Base-by-base conservation (phyloP, 2,329 filamentous ascomycete genomes). In the Penicillium sp. region DNA sequence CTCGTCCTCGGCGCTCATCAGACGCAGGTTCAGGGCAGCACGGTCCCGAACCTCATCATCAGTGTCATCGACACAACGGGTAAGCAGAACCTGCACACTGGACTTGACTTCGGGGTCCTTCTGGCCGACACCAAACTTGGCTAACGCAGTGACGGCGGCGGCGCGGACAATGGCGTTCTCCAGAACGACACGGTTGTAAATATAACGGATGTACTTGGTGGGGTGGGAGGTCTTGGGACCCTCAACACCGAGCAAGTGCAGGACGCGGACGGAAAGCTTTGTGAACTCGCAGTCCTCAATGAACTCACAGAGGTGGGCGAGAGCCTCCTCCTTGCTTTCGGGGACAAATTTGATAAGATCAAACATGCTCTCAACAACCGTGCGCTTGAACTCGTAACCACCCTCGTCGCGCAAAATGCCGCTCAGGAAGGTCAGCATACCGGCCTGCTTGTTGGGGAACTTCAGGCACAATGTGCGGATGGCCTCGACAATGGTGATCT, bases 241-340 rank as follows among this genome's bases (percentile, higher is more conserved):
- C 80, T 99, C 95, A 30, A 94, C 85, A 71, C 95, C 95, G 46
- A 99, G 89, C 22, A 99, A 86, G 78, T 99, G 94, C 58, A 99
- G 82, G 70, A 99, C 96, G 62, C 95, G 89, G 52, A 99, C 94
- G 33, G 95, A 94, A 64, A 99, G 84, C 81, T 99, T 99, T 30
- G 95, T 97, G 78, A 98, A 99, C 76, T 99, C 95, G 81, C 95
- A 99, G 76, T 99, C 95, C 79, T 99, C 95, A 67, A 99, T 99
- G 75, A 99, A 99, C 76, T 99, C 95, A 81, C 95, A 98, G 25
- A 99, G 87, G 73, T 98, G 95, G 14, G 94, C 92, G 52, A 99
- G 87, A 19, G 95, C 94, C 67, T 90, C 87, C 76, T 90, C 87
- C 73, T 87, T 88, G 71, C 86, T 88, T 62, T 97, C 95, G 1